phyloP scores from a whole-genome alignment of 179 eudicot genomes.

The Heliamphora pulchella region DNA sequence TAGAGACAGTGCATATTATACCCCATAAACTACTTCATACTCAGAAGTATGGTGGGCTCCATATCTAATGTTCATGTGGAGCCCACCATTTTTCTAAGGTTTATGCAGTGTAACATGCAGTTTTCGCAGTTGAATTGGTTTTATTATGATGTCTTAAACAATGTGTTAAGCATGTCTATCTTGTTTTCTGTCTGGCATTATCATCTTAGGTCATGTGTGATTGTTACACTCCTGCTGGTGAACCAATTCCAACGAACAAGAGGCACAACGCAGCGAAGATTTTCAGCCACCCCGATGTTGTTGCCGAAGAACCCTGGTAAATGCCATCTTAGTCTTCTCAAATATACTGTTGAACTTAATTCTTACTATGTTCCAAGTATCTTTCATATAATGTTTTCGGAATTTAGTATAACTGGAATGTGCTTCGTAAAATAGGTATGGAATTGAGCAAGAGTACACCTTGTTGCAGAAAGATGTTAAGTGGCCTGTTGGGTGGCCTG shows the following conservation, averaged over 20 bases:
- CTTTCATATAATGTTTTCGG: not conserved
- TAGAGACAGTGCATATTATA: no score
- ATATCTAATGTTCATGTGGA: no score
- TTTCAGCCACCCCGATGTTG: slow-evolving; percentile 75
- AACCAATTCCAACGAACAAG: slow-evolving; percentile 94
- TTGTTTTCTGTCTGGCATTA: no score
- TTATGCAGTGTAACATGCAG: no score
- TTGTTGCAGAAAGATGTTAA: slow-evolving; percentile 69
- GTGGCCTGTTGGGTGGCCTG: slow-evolving; percentile 98
- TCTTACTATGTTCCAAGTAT: not conserved
- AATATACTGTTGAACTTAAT: not conserved
- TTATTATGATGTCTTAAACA: not conserved
- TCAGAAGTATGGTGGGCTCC: no score
- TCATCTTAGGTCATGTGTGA: slow-evolving; percentile 72
- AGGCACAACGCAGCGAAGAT: slow-evolving; percentile 65
- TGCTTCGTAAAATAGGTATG: slow-evolving; percentile 48
- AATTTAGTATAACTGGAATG: not conserved
- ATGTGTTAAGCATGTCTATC: not conserved
- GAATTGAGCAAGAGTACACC: slow-evolving; percentile 94
- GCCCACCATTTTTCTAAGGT: no score
- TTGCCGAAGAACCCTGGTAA: slow-evolving; percentile 73
- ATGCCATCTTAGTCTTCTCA: not conserved
- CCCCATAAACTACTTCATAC: no score
- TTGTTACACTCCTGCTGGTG: slow-evolving; percentile 87
- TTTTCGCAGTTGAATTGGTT: not conserved